Evolutionary conservation across 2,329 filamentous ascomycete species (phyloP).

Genomic region (Fusarium hostae): DNA sequence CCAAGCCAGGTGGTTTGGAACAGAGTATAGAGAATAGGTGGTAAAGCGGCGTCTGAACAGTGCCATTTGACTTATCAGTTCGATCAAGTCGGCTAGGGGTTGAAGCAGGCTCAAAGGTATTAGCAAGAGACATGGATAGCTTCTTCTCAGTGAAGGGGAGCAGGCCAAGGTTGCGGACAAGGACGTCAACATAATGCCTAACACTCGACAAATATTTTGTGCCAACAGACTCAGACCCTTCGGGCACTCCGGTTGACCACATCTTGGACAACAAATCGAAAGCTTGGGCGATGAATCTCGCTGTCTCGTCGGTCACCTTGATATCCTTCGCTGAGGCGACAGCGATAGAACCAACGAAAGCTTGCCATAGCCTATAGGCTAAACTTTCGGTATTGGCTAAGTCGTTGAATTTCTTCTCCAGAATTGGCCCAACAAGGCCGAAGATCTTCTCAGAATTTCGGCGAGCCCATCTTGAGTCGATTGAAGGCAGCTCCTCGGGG

Average conservation of each 20-base stretch:
- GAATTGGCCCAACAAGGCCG: conserved; percentile 66
- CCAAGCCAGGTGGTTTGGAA: conserved; percentile 58
- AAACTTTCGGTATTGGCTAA: conserved; percentile 69
- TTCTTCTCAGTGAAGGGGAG: conserved; percentile 73
- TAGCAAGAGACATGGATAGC: conserved; percentile 61
- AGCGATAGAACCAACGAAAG: conserved; percentile 70
- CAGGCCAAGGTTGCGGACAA: conserved; percentile 64
- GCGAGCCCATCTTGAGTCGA: conserved; percentile 90
- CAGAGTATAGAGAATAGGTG: conserved; percentile 73
- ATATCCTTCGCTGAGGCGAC: conserved; percentile 85
- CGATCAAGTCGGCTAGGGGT: conserved; percentile 72
- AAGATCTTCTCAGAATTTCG: conserved; percentile 76
- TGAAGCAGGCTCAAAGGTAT: conserved; percentile 69
- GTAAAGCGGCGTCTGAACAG: conserved; percentile 69
- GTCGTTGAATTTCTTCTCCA: conserved; percentile 71
- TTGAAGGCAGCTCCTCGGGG: conserved; percentile 80
- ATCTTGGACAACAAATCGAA: conserved; percentile 75
- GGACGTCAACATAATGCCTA: conserved; percentile 60
- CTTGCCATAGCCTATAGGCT: conserved; percentile 66
- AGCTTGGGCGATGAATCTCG: conserved; percentile 78
- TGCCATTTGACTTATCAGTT: conserved; percentile 60
- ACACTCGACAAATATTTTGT: conserved; percentile 66
- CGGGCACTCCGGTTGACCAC: conserved; percentile 61
- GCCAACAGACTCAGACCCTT: conserved; percentile 58
- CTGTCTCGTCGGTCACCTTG: conserved; percentile 85